Evolutionary conservation across 768 basidiomycete genomes (phyloP), one percentile per base, ranked within the genome.

Genomic region (Podaxis mareebaensis): DNA sequence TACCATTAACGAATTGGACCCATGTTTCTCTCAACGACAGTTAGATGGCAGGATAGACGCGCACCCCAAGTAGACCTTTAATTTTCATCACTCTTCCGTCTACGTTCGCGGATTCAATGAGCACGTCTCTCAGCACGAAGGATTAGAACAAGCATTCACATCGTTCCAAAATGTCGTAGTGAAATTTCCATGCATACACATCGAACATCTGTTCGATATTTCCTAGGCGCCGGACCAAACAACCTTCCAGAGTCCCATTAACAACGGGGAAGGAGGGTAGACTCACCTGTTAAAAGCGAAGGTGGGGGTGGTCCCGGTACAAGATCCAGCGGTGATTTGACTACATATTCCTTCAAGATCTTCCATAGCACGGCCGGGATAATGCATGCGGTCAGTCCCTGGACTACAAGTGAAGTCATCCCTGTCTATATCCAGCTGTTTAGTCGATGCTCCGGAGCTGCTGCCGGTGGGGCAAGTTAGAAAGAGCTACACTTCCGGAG

Each of bases 1-100:
- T 44, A 15, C 42, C 28, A 28, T 28, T 28, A 28, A 28, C 28
- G 28, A 28, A 28, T 28, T 28, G 28, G 28, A 28, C 28, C 5
- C 28, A 28, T 28, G 28, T 28, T 28, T 44, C 17, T n/a, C 42
- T 44, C 17, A 17, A 44, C 15, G 15, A 44, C 5, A 17, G n/a
- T 15, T n/a, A 6, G 42, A 44, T 0, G 13, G 3, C 42, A 44
- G 17, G 42, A 44, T 1, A 5, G 17, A n/a, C 15, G n/a, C 17
- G n/a, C 38, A 81, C 81, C 7, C 79, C 77, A 20, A 81, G 67
- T 2, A 74, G 55, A 0, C 72, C 77, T 44, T 74, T 69, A 38
- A 81, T 68, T 52, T 70, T 71, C 6, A 75, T 70, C 4, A 80
- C 76, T 8, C 71, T 69, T 0, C 77, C 76, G 63, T 75, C 77